Percentiles rank a stretch among this genome's conserved stretches.
These are phyloP conservation scores for Termitomyces heimii DNA, from an alignment of 768 basidiomycete genomes.

Conservation along the genomic window DNA sequence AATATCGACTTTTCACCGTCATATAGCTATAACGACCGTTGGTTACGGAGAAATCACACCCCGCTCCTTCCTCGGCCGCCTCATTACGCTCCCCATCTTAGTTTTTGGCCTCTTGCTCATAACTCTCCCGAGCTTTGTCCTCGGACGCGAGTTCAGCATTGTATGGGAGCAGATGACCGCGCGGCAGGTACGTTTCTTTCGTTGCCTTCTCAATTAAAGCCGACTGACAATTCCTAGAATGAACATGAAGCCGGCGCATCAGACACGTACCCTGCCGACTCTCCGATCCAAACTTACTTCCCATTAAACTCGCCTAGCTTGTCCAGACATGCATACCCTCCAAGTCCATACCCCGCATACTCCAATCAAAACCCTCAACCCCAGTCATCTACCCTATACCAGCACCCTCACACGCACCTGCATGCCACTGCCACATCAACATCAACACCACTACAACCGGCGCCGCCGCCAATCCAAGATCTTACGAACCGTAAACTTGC, in stretches of 20 bases:
- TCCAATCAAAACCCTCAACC: background rate
- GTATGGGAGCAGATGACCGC: constrained; percentile 83
- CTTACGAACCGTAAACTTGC: constrained; percentile 56
- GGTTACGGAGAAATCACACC: constrained; percentile 93
- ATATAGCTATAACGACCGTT: constrained; percentile 19
- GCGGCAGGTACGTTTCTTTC: constrained; percentile 28
- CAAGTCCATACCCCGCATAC: background rate
- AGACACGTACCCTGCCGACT: background rate
- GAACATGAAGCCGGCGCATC: constrained; percentile 13
- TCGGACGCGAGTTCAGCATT: constrained; percentile 85
- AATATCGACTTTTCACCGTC: background rate
- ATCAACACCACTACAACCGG: background rate
- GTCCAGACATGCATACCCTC: background rate
- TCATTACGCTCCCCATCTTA: constrained; percentile 82
- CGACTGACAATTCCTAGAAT: background rate
- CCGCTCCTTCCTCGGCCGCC: constrained; percentile 78
- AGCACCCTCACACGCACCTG: background rate
- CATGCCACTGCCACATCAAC: background rate
- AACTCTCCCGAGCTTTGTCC: constrained; percentile 86
- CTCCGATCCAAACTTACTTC: constrained; percentile 9
- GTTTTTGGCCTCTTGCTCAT: constrained; percentile 85
- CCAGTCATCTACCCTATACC: background rate
- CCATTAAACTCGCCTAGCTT: constrained; percentile 1
- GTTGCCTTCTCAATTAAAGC: background rate
- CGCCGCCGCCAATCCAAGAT: constrained; percentile 20